phyloP scores from a whole-genome alignment of 2,329 filamentous ascomycete species.

The Thermothelomyces thermophilus region DNA sequence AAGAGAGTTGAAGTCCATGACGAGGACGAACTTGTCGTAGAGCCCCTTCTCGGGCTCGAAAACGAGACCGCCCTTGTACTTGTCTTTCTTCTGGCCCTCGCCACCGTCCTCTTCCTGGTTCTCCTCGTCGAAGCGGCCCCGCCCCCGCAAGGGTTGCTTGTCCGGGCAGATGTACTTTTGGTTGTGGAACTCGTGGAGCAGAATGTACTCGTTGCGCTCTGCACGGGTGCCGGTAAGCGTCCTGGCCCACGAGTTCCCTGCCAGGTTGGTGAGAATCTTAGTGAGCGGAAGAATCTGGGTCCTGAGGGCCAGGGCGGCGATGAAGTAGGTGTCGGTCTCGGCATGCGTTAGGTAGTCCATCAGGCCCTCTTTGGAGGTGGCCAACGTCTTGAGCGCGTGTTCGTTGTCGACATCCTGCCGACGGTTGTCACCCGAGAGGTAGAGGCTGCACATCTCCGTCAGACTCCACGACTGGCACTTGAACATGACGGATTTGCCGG shows the following conservation, averaged over 20 bases:
- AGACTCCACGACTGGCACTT: slow-evolving; percentile 98
- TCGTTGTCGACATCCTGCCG: slow-evolving; percentile 88
- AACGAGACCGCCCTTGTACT: slow-evolving; percentile 96
- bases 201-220: slow-evolving; percentile 98
- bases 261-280: slow-evolving; percentile 91
- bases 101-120: slow-evolving; percentile 59
- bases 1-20: slow-evolving; percentile 99
- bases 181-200: slow-evolving; percentile 90
- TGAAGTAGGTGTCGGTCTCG: slow-evolving; percentile 92
- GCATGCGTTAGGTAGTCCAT: slow-evolving; percentile 93
- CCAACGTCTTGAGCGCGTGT: slow-evolving; percentile 78
- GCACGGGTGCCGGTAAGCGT: slow-evolving; percentile 93
- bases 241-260: slow-evolving; percentile 96
- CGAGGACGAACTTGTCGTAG: slow-evolving; percentile 95
- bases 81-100: slow-evolving; percentile 94
- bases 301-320: slow-evolving; percentile 80
- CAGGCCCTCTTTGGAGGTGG: slow-evolving; percentile 71
- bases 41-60: slow-evolving; percentile 97
- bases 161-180: slow-evolving; percentile 98
- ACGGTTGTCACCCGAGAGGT: slow-evolving; percentile 64
- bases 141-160: slow-evolving; percentile 76
- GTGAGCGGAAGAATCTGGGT: slow-evolving; percentile 90
- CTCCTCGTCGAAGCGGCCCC: slow-evolving; percentile 66
- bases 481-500: slow-evolving; percentile 92
- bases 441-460: slow-evolving; percentile 93